A percentile compares a stretch with the other conserved stretches of the same genome.
phyloP scores from a whole-genome alignment of 2,329 filamentous ascomycete species.

The Sclerotinia subarctica region DNA sequence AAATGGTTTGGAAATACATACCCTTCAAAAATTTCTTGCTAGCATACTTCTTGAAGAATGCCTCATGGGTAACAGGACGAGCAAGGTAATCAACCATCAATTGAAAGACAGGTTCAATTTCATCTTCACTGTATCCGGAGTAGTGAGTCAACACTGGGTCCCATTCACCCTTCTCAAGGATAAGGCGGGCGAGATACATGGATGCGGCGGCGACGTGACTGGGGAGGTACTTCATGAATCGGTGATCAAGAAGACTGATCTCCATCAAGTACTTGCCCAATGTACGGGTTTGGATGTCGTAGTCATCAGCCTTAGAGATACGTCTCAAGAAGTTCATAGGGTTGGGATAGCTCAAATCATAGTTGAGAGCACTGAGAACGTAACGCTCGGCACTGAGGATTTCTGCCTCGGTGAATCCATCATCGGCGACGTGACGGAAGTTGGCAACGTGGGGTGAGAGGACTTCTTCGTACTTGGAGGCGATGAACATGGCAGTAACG shows the following conservation, averaged over 20 bases:
- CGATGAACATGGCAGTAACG: constrained; percentile 99
- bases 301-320: constrained; percentile 98
- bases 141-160: constrained; percentile 86
- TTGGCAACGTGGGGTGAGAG: constrained; percentile 94
- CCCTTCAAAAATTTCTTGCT: constrained; percentile 99
- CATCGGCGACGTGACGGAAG: constrained; percentile 95
- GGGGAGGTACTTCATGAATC: constrained; percentile 85
- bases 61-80: constrained; percentile 86
- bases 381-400: constrained; percentile 97
- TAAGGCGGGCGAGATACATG: constrained; percentile 91
- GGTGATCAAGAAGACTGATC: constrained; percentile 91
- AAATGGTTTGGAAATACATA: constrained; percentile 46
- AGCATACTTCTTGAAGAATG: constrained; percentile 99
- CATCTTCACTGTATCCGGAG: constrained; percentile 86
- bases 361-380: constrained; percentile 85
- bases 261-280: constrained; percentile 97
- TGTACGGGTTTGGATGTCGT: constrained; percentile 96
- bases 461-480: constrained; percentile 98
- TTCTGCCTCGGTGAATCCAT: constrained; percentile 91
- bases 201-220: constrained; percentile 88
- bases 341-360: constrained; percentile 97
- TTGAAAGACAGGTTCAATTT: constrained; percentile 87
- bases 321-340: constrained; percentile 99
- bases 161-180: constrained; percentile 89
- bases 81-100: constrained; percentile 97